Evolutionary conservation across 1,139 yeast genomes (phyloP).

Genomic region (Nakaseomyces uthaithaninus): DNA sequence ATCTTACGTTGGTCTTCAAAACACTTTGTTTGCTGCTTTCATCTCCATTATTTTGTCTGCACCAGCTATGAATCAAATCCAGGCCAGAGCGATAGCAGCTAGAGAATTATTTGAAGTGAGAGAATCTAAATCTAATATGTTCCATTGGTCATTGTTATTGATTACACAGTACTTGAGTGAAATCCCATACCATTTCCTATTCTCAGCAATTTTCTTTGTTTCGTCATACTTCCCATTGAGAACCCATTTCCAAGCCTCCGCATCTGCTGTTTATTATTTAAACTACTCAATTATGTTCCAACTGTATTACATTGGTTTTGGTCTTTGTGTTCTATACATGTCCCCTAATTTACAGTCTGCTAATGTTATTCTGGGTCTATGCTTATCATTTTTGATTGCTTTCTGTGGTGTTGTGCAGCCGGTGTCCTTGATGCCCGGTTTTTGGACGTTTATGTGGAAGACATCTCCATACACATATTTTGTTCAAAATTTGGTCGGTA

Average conservation of each 20-base stretch:
- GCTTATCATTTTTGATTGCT: slow-evolving; percentile 45
- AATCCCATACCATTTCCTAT: slow-evolving; percentile 47
- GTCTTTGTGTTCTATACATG: slow-evolving; percentile 45
- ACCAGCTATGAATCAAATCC: slow-evolving; percentile 40
- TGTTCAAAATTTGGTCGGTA: slow-evolving; percentile 48
- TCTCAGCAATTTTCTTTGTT: slow-evolving; percentile 46
- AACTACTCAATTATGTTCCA: slow-evolving; percentile 49
- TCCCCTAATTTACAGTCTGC: slow-evolving; percentile 61
- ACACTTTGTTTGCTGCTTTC: slow-evolving; percentile 44
- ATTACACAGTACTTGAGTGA: slow-evolving; percentile 46
- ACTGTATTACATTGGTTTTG: slow-evolving; percentile 47
- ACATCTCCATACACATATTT: slow-evolving; percentile 63
- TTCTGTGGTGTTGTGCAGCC: slow-evolving; percentile 65
- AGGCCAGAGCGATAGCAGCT: slow-evolving; percentile 42
- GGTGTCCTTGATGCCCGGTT: slow-evolving; percentile 49
- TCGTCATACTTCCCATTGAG: slow-evolving; percentile 53
- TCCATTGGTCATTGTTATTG: slow-evolving; percentile 54
- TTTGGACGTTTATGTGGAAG: slow-evolving; percentile 69
- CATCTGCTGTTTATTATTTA: slow-evolving; percentile 50
- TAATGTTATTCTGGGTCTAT: slow-evolving; percentile 46
- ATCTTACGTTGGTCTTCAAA: slow-evolving; percentile 37
- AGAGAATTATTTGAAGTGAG: slow-evolving; percentile 55
- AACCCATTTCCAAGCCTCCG: slow-evolving; percentile 38
- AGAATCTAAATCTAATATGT: slow-evolving; percentile 57
- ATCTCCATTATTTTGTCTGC: slow-evolving; percentile 37